phyloP scores from a whole-genome alignment of 306 rosid species.

The Quercus glauca region DNA sequence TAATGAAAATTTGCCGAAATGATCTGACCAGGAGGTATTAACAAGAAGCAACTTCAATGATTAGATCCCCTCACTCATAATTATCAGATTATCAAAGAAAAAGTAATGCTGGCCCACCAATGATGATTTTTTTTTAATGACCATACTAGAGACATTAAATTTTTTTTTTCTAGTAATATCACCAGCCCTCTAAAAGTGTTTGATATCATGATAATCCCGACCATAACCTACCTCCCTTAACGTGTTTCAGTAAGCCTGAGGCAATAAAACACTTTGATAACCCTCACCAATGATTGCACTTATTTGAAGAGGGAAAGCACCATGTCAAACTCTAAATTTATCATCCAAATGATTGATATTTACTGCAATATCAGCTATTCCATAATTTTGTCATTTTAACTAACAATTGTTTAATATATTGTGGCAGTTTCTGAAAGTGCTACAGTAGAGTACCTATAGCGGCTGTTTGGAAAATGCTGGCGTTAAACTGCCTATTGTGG shows the following conservation, averaged over 20 bases:
- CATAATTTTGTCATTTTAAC: neutral
- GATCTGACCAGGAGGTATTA: neutral
- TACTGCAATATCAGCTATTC: neutral
- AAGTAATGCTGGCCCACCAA: neutral
- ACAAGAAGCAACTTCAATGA: conserved; percentile 8
- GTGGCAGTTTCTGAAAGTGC: no score
- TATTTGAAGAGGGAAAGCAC: neutral
- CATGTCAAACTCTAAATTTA: no score
- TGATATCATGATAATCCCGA: neutral
- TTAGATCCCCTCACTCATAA: neutral
- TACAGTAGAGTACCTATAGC: no score
- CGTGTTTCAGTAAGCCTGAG: no score
- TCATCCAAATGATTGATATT: no score
- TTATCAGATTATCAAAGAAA: neutral
- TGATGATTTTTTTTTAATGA: neutral
- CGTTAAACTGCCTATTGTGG: no score
- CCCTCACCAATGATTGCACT: neutral
- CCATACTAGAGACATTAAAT: neutral
- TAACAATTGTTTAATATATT: neutral
- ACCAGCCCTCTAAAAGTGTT: conserved; percentile 6
- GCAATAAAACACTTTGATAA: neutral
- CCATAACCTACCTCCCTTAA: neutral
- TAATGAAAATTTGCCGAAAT: neutral
- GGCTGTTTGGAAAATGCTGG: no score
- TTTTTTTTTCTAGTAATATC: neutral